Evolutionary conservation across 805 yeast genomes (phyloP), one percentile per base, ranked within the genome.

Genomic region (Barnettozyma salicaria): DNA sequence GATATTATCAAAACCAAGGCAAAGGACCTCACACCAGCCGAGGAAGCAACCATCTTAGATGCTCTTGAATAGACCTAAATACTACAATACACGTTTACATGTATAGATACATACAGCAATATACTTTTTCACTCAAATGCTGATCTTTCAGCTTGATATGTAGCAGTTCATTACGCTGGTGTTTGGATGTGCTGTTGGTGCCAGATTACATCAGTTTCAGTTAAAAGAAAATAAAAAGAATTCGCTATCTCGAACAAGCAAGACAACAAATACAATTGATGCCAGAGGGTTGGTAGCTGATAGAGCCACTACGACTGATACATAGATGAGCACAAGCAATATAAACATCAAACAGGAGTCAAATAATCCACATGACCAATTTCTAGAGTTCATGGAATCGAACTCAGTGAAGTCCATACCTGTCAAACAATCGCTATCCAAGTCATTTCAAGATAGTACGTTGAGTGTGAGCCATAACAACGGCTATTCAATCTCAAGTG

Each of bases 371-470:
- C 42, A 40, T 18, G 40, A 40, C 22, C 34, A 40, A 14, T 40
- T 40, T 12, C 27, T 40, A 8, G 40, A 35, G 14, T 36, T 40
- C 14, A 40, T 40, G 43, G 43, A 32, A 14, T 33, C 40, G 11
- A 37, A 37, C 18, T 25, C 31, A 5, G 34, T 27, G n/a, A 27
- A 36, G 26, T 44, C 55, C n/a, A 47, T 51, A 12, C 55, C 54
- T 9, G 44, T 49, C n/a, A 50, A 48, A 27, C 53, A 49, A 29
- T 47, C 52, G 3, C 37, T 49, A 13, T 48, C 55, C 1, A 52
- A 50, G 32, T 46, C 50, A 6, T 44, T 50, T 34, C 47, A 51
- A 11, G 54, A 49, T 30, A 42, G 41, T n/a, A 19, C 24, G 12
- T 19, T 31, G 3, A 17, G 27, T 26, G 27, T 27, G 10, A 30